Conservation (phyloP, 176 grass and related monocot genomes). For the Rhynchospora breviuscula region DNA sequence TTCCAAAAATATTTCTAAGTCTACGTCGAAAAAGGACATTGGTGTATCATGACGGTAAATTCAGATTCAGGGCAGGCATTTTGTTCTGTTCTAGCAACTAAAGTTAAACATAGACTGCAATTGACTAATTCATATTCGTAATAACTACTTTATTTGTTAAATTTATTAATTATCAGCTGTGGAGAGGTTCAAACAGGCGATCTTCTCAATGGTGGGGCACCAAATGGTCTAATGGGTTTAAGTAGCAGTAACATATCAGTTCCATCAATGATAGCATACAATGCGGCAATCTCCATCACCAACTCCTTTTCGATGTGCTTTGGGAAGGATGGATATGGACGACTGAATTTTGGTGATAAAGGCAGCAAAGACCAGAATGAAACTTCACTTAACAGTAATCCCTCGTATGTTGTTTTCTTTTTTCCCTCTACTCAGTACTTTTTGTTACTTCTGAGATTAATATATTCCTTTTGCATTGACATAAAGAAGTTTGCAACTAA, state of each 20-base stretch:
- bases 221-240: constrained; percentile 62
- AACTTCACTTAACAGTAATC: constrained; percentile 41
- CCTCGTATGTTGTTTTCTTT: background rate
- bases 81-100: background rate
- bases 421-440: background rate
- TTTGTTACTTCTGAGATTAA: too few relatives aligned
- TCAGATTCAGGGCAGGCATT: background rate
- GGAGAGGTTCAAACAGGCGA: constrained; percentile 57
- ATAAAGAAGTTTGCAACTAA: background rate
- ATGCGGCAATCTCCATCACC: constrained; percentile 30
- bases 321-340: constrained; percentile 37
- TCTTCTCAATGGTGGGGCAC: constrained; percentile 24
- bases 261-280: constrained; percentile 37
- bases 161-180: constrained; percentile 6
- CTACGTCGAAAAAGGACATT: background rate
- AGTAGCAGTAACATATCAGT: constrained; percentile 50
- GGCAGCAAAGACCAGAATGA: constrained; percentile 42
- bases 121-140: background rate
- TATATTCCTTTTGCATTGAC: too few relatives aligned
- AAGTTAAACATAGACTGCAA: background rate
- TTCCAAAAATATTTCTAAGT: too few relatives aligned
- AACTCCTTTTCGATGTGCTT: constrained; percentile 95
- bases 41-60: too few relatives aligned
- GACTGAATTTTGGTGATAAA: constrained; percentile 73
- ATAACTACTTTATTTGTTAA: background rate